Evolutionary conservation across 108 stramenopile species (phyloP).

Genomic region (Stephanodiscus minutulus): DNA sequence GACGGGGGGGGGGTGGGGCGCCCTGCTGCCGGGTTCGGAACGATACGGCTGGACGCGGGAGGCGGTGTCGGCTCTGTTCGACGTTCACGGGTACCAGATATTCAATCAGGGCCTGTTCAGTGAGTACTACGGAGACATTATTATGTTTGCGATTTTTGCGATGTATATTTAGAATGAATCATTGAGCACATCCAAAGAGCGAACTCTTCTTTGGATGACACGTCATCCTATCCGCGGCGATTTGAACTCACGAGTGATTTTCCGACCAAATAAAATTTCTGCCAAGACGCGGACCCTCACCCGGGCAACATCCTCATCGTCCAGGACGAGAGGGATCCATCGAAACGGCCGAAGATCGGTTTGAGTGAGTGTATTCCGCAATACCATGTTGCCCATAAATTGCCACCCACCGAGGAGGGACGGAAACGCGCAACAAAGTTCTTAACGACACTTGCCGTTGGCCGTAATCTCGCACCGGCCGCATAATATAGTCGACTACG

Average conservation of each 20-base stretch:
- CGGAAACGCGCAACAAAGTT: no score
- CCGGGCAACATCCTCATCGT: slow-evolving; percentile 67
- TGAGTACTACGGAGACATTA: slow-evolving; percentile 43
- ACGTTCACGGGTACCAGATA: slow-evolving; percentile 84
- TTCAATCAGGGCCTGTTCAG: slow-evolving; percentile 74
- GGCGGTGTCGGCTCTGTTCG: slow-evolving; percentile 65
- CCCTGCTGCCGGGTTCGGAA: no score
- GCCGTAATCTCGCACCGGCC: no score
- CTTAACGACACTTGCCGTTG: no score
- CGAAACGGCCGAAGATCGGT: slow-evolving; percentile 29
- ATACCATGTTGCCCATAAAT: neutral
- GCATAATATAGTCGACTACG: slow-evolving; percentile 60
- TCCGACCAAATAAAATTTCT: neutral
- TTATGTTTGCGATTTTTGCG: neutral
- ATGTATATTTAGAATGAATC: neutral
- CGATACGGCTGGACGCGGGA: slow-evolving; percentile 55
- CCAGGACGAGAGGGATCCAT: slow-evolving; percentile 20
- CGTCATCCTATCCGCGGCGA: no score
- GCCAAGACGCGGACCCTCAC: slow-evolving; percentile 47
- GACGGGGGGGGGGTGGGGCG: no score
- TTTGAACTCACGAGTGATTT: neutral
- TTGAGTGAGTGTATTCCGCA: slow-evolving; percentile 7
- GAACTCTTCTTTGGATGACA: no score
- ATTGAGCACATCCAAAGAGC: neutral
- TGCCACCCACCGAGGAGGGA: no score